A percentile compares a stretch with the other conserved stretches of the same genome.
These are phyloP conservation scores for Byssothecium circinans DNA, from an alignment of 2,329 filamentous ascomycete species.

Conservation along the genomic window DNA sequence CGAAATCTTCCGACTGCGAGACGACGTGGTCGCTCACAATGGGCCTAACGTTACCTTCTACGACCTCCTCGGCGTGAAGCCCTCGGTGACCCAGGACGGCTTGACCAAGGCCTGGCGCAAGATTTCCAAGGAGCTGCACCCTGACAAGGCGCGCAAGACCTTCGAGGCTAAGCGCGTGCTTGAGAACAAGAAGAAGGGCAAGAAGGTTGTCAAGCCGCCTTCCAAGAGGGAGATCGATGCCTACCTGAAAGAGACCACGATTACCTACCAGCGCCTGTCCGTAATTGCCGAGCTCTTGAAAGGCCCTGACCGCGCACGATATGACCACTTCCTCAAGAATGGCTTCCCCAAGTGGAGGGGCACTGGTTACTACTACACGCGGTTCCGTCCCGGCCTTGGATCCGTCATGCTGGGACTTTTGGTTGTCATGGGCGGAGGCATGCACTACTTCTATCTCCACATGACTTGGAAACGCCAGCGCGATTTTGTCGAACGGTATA, in stretches of 20 bases:
- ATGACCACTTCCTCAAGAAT: conserved; percentile 90
- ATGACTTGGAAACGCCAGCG: conserved; percentile 87
- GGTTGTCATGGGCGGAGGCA: conserved; percentile 76
- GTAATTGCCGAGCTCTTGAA: conserved; percentile 85
- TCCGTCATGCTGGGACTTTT: conserved; percentile 82
- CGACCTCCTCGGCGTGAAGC: conserved; percentile 78
- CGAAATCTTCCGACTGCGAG: conserved; percentile 93
- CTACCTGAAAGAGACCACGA: conserved; percentile 77
- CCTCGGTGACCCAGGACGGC: conserved; percentile 77
- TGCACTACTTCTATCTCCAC: conserved; percentile 83
- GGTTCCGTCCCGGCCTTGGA: conserved; percentile 87
- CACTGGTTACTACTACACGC: conserved; percentile 96
- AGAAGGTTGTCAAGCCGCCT: conserved; percentile 69
- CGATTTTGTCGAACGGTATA: conserved; percentile 89
- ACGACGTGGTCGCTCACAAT: conserved; percentile 78
- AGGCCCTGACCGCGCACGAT: conserved; percentile 77
- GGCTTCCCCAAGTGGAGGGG: conserved; percentile 97
- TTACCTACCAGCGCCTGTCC: conserved; percentile 80
- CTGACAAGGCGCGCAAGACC: conserved; percentile 90
- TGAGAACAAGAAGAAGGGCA: conserved; percentile 56
- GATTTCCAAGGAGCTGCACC: conserved; percentile 79
- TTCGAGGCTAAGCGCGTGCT: conserved; percentile 68
- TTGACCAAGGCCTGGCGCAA: conserved; percentile 94
- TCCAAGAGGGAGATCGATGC: conserved; percentile 73
- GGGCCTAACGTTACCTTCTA: conserved; percentile 86